These are phyloP conservation scores for Ustilago bromivora DNA, from an alignment of 1,284 basidiomycete species.

Conservation along the genomic window DNA sequence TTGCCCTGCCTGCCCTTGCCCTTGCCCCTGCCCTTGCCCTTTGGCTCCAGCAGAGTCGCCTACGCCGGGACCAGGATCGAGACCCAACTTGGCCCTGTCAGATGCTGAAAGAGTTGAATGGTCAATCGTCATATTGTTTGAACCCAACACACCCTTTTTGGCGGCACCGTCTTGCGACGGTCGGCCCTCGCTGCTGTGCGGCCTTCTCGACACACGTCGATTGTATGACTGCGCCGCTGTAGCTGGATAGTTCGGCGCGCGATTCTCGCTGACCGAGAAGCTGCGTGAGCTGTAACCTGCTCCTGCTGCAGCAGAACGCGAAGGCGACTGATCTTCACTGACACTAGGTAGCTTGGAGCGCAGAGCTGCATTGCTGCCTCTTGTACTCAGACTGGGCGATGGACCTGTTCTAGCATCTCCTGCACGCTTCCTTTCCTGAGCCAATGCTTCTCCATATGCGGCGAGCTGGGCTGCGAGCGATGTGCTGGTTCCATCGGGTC, in stretches of 20 bases:
- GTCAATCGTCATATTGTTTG: slow-evolving; percentile 7
- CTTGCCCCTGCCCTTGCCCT: neutral
- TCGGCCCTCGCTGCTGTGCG: slow-evolving; percentile 49
- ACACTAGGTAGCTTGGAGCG: slow-evolving; percentile 50
- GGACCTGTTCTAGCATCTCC: slow-evolving; percentile 40
- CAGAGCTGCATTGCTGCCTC: slow-evolving; percentile 49
- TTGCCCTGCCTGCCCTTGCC: neutral
- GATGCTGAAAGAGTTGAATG: slow-evolving; percentile 15
- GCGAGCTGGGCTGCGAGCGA: slow-evolving; percentile 52
- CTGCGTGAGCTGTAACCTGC: slow-evolving; percentile 21
- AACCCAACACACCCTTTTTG: slow-evolving; percentile 11
- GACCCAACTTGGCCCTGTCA: slow-evolving; percentile 17
- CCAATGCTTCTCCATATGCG: slow-evolving; percentile 58
- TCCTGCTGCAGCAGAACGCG: slow-evolving; percentile 10
- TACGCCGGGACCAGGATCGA: slow-evolving; percentile 2
- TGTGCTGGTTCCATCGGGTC: slow-evolving; percentile 38
- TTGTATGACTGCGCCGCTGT: slow-evolving; percentile 48
- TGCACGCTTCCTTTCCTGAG: slow-evolving; percentile 42
- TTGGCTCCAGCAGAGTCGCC: neutral
- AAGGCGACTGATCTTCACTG: slow-evolving; percentile 51
- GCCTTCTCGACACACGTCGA: slow-evolving; percentile 33
- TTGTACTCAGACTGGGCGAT: slow-evolving; percentile 42
- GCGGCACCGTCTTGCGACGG: slow-evolving; percentile 25
- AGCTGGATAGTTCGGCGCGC: slow-evolving; percentile 30
- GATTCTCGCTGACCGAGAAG: slow-evolving; percentile 33